These are phyloP conservation scores for Alternaria sp. DNA, from an alignment of 2,329 filamentous ascomycete species.

Conservation along the genomic window DNA sequence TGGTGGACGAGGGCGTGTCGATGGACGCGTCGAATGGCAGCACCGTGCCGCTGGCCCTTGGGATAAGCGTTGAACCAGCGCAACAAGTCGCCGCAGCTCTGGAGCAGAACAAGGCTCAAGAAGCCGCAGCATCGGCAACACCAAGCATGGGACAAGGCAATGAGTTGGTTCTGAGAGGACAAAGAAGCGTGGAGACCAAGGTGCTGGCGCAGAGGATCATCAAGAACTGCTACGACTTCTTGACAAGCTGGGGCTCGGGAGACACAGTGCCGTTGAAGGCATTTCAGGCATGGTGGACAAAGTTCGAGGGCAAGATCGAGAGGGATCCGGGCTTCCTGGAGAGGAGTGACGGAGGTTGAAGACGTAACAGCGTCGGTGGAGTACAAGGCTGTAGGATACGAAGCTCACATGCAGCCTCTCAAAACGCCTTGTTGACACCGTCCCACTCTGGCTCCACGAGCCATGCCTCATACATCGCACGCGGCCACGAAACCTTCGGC, in stretches of 20 bases:
- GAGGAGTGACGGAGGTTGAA: conserved; percentile 61
- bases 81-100: conserved; percentile 74
- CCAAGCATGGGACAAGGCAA: conserved; percentile 31
- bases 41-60: conserved; percentile 66
- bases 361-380: not conserved
- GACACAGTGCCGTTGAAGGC: conserved; percentile 93
- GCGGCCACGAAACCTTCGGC: conserved; percentile 48
- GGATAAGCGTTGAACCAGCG: conserved; percentile 80
- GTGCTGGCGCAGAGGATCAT: conserved; percentile 92
- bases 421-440: conserved; percentile 42
- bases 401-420: not conserved
- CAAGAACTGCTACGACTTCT: conserved; percentile 95
- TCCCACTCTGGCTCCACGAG: conserved; percentile 37
- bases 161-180: conserved; percentile 46
- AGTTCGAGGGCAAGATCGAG: conserved; percentile 88
- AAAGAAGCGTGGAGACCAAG: conserved; percentile 67
- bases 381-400: not conserved
- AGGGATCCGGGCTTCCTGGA: conserved; percentile 90
- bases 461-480: conserved; percentile 34
- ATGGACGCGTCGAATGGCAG: conserved; percentile 15
- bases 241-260: conserved; percentile 80
- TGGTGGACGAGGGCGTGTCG: conserved; percentile 50
- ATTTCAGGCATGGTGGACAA: conserved; percentile 97
- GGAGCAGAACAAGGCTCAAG: conserved; percentile 61
- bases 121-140: conserved; percentile 36